phyloP scores from a whole-genome alignment of 2,329 filamentous ascomycete species.

The Colletotrichum phormii region DNA sequence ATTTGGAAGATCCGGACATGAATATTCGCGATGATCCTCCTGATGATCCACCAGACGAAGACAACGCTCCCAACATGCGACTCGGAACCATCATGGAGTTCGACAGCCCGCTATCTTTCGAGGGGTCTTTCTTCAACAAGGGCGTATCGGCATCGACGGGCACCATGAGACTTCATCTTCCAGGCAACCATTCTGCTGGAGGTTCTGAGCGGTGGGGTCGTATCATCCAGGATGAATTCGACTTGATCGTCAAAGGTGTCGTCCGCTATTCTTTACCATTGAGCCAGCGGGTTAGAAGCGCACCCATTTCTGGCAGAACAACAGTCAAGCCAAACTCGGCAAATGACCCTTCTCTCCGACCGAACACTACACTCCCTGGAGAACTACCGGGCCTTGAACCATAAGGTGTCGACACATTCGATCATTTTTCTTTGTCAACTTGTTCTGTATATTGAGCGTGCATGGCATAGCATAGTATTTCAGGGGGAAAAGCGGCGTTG shows the following conservation, averaged over 20 bases:
- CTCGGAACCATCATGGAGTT: constrained; percentile 90
- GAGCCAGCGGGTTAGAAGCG: constrained; percentile 69
- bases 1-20: constrained; percentile 25
- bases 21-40: constrained; percentile 49
- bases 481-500: constrained; percentile 33
- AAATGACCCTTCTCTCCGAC: constrained; percentile 59
- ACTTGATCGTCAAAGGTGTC: constrained; percentile 90
- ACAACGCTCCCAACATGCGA: constrained; percentile 83
- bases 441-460: constrained; percentile 53
- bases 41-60: constrained; percentile 72
- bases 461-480: constrained; percentile 44
- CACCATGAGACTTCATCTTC: constrained; percentile 83
- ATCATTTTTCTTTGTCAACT: constrained; percentile 37
- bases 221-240: constrained; percentile 91
- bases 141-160: constrained; percentile 79
- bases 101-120: constrained; percentile 88
- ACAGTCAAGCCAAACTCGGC: constrained; percentile 72
- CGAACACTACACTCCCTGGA: constrained; percentile 50
- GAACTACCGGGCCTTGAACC: constrained; percentile 26
- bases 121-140: constrained; percentile 87
- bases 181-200: constrained; percentile 89
- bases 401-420: constrained; percentile 36
- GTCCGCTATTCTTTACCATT: constrained; percentile 82
- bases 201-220: constrained; percentile 90
- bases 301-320: constrained; percentile 69